Percentiles rank a stretch among this genome's conserved stretches.
Evolutionary conservation across 495 filamentous ascomycete genomes (phyloP).

Genomic region (Hyaloscypha bicolor): DNA sequence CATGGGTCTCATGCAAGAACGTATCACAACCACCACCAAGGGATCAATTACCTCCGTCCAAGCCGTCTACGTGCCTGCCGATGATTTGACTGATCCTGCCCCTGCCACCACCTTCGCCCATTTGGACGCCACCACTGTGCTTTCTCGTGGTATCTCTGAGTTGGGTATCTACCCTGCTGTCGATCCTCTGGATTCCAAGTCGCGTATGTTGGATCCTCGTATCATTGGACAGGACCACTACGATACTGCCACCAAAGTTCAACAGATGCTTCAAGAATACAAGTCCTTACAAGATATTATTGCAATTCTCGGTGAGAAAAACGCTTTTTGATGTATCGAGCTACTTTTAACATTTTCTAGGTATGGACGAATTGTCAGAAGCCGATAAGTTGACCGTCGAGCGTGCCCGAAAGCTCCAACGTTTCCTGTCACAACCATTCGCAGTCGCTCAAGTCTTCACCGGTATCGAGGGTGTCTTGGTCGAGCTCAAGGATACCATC

Average conservation of each 20-base stretch:
- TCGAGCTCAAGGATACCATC: slow-evolving; percentile 98
- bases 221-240: slow-evolving; percentile 98
- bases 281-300: slow-evolving; percentile 99
- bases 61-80: slow-evolving; percentile 99
- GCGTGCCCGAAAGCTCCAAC: slow-evolving; percentile 99
- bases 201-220: slow-evolving; percentile 98
- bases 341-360: neutral
- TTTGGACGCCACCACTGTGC: slow-evolving; percentile 99
- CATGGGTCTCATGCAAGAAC: slow-evolving; percentile 99
- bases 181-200: slow-evolving; percentile 99
- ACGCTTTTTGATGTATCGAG: neutral
- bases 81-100: slow-evolving; percentile 99
- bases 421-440: slow-evolving; percentile 99
- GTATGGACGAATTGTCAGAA: slow-evolving; percentile 99
- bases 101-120: slow-evolving; percentile 99
- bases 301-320: slow-evolving; percentile 71
- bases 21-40: slow-evolving; percentile 99
- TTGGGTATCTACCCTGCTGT: slow-evolving; percentile 99
- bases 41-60: slow-evolving; percentile 99
- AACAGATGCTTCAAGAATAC: slow-evolving; percentile 99
- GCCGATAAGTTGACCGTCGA: slow-evolving; percentile 99
- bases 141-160: slow-evolving; percentile 99
- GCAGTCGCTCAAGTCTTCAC: slow-evolving; percentile 98
- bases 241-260: slow-evolving; percentile 87
- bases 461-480: slow-evolving; percentile 91